A percentile compares a stretch with the other conserved stretches of the same genome.
Conservation (phyloP, 2,329 filamentous ascomycete species). For the Aotearoamyces nothofagi region DNA sequence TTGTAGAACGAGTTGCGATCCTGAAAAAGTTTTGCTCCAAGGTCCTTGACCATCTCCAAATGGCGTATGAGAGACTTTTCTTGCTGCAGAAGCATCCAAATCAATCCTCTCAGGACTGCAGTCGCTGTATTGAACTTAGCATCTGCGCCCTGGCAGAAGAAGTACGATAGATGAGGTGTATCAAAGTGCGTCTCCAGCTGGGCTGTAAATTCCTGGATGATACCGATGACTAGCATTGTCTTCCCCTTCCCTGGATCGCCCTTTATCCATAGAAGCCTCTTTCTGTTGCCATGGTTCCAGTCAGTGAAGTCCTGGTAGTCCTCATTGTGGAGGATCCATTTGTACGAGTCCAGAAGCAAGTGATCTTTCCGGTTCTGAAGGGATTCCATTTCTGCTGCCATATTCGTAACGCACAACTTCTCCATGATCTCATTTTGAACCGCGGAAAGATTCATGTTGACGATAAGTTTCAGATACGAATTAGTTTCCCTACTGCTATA, state of each 20-base stretch:
- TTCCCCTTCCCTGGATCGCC: conserved; percentile 9
- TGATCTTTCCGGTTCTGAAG: too few species aligned
- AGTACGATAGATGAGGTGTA: conserved; percentile 15
- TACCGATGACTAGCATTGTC: conserved; percentile 17
- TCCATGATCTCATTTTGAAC: too few species aligned
- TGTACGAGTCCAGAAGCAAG: conserved; percentile 16
- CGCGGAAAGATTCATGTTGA: too few species aligned
- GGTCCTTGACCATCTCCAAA: conserved; percentile 19
- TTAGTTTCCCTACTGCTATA: too few species aligned
- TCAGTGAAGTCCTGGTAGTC: conserved; percentile 12
- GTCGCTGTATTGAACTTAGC: conserved; percentile 21
- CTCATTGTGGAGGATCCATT: conserved; percentile 19
- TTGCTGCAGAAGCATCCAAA: conserved; percentile 22
- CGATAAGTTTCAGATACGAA: too few species aligned
- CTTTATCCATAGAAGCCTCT: conserved; percentile 21
- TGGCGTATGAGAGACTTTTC: conserved; percentile 19
- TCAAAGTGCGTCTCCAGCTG: conserved; percentile 11
- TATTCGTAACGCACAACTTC: too few species aligned
- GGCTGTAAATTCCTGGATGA: neutral
- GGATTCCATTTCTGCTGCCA: too few species aligned
- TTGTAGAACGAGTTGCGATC: conserved; percentile 16
- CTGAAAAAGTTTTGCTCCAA: conserved; percentile 20
- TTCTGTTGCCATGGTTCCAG: conserved; percentile 11
- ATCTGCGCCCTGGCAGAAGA: conserved; percentile 28
- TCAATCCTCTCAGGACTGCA: conserved; percentile 25